Percentiles rank a stretch among this genome's conserved stretches.
Evolutionary conservation across 2,329 filamentous ascomycete genomes (phyloP).

Genomic region (Fusarium robinianum): DNA sequence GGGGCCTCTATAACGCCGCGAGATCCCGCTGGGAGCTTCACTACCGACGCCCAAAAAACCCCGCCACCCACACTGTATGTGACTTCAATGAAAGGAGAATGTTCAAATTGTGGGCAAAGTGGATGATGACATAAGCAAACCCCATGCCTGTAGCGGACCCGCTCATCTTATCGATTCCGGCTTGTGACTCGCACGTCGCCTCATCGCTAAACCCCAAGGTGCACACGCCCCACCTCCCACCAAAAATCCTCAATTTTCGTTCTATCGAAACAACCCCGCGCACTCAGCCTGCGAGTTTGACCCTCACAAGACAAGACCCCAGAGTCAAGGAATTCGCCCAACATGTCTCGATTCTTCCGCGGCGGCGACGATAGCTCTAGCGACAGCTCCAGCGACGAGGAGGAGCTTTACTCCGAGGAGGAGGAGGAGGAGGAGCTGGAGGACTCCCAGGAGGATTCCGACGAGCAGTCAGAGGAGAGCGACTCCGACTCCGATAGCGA

Average conservation of each 20-base stretch:
- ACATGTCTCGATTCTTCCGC: slow-evolving; percentile 96
- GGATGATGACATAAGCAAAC: slow-evolving; percentile 14
- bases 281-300: slow-evolving; percentile 38
- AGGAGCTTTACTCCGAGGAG: slow-evolving; percentile 78
- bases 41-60: too few species aligned
- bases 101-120: slow-evolving; percentile 21
- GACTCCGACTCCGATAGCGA: slow-evolving; percentile 62
- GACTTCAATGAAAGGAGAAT: too few species aligned
- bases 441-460: slow-evolving; percentile 50
- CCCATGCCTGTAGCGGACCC: background rate
- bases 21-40: too few species aligned
- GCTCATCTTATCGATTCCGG: slow-evolving; percentile 24
- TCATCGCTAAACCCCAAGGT: slow-evolving; percentile 46
- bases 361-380: slow-evolving; percentile 89
- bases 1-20: too few species aligned
- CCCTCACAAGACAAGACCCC: slow-evolving; percentile 39
- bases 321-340: slow-evolving; percentile 47
- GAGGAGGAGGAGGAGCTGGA: slow-evolving; percentile 55
- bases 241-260: slow-evolving; percentile 50
- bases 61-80: too few species aligned
- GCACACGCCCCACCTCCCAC: slow-evolving; percentile 48
- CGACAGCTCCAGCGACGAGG: slow-evolving; percentile 95
- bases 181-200: slow-evolving; percentile 23
- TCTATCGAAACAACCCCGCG: slow-evolving; percentile 45
- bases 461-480: slow-evolving; percentile 58